Evolutionary conservation across 768 basidiomycete species (phyloP).

Genomic region (Suillus discolor): DNA sequence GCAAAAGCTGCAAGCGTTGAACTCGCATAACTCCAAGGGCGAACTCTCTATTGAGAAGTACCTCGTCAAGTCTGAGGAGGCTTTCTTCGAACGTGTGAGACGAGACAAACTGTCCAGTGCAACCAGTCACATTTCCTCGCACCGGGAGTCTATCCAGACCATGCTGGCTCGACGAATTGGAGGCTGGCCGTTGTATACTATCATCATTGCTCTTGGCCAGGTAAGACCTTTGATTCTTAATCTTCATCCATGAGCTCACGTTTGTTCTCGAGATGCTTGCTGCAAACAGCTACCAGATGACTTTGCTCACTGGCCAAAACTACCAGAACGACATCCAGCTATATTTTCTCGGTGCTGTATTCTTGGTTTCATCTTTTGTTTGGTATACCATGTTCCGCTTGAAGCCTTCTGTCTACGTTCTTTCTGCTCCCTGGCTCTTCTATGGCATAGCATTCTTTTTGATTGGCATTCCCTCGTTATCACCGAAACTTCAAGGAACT

Average conservation of each 20-base stretch:
- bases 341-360: constrained; percentile 89
- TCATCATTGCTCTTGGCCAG: constrained; percentile 86
- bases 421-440: constrained; percentile 89
- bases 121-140: constrained; percentile 74
- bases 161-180: constrained; percentile 77
- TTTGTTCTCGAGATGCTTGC: constrained; percentile 64
- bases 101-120: constrained; percentile 87
- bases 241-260: constrained; percentile 8
- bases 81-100: constrained; percentile 88
- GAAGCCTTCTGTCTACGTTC: constrained; percentile 85
- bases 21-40: constrained; percentile 85
- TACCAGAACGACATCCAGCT: constrained; percentile 80
- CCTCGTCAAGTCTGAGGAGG: constrained; percentile 89
- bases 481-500: constrained; percentile 54
- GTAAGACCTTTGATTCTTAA: constrained; percentile 33
- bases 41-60: constrained; percentile 93
- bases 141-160: constrained; percentile 82
- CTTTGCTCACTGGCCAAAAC: constrained; percentile 84
- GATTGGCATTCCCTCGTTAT: constrained; percentile 84
- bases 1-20: constrained; percentile 75
- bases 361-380: constrained; percentile 80
- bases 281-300: constrained; percentile 95
- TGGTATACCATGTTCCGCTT: constrained; percentile 92
- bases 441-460: constrained; percentile 90
- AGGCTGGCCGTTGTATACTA: constrained; percentile 92